Evolutionary conservation across 495 filamentous ascomycete species (phyloP).

Genomic region (Xylaria grammica): DNA sequence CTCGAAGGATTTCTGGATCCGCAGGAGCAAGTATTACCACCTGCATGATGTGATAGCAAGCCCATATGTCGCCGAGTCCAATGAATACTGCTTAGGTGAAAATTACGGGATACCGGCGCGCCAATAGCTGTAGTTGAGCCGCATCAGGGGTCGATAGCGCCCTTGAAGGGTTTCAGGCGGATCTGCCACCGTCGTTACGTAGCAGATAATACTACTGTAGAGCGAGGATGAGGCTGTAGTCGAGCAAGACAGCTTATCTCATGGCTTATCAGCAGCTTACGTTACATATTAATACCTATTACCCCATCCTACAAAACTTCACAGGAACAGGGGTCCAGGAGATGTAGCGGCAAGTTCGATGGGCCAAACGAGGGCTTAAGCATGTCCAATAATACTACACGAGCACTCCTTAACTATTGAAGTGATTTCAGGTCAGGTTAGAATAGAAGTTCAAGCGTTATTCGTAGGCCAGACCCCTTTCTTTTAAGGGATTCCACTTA

Average conservation of each 20-base stretch:
- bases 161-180: neutral
- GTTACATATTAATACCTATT: slow-evolving; percentile 6
- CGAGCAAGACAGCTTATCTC: neutral
- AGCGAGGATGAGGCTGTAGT: neutral
- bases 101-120: neutral
- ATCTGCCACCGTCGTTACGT: neutral
- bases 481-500: too few species aligned
- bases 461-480: too few species aligned
- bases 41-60: neutral
- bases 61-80: neutral
- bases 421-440: too few species aligned
- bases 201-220: neutral
- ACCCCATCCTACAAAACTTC: slow-evolving; percentile 2
- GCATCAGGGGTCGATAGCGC: neutral
- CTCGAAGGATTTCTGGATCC: neutral
- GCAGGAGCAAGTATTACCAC: neutral
- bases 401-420: neutral
- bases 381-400: neutral
- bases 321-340: neutral
- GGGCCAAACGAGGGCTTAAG: neutral
- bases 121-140: neutral
- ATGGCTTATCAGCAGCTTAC: neutral
- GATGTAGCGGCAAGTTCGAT: neutral
- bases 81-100: neutral
- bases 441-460: too few species aligned